phyloP scores from a whole-genome alignment of 2,329 filamentous ascomycete species.

The Diplodia intermedia region DNA sequence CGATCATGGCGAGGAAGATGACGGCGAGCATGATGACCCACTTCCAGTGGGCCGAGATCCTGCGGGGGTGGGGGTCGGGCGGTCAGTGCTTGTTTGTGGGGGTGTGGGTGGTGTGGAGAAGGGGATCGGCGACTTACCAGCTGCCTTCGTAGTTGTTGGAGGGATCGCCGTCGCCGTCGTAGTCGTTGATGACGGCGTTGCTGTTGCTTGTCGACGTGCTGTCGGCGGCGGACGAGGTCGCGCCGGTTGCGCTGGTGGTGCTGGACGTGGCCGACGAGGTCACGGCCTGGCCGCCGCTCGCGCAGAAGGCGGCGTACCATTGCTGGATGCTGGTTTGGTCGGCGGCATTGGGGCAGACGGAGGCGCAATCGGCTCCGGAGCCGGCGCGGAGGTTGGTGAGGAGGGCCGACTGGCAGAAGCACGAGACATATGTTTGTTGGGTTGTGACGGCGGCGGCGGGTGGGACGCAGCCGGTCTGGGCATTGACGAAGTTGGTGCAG shows the following conservation, averaged over 20 bases:
- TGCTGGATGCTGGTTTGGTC: slow-evolving; percentile 66
- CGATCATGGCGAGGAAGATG: slow-evolving; percentile 71
- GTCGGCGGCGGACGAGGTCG: neutral
- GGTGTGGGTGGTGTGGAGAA: neutral
- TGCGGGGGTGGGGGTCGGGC: slow-evolving; percentile 42
- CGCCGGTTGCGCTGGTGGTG: slow-evolving; percentile 36
- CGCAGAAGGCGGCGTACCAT: slow-evolving; percentile 77
- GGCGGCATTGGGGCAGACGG: slow-evolving; percentile 60
- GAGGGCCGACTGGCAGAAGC: slow-evolving; percentile 73
- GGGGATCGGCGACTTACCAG: slow-evolving; percentile 35
- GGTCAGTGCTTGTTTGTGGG: neutral
- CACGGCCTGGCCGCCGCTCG: slow-evolving; percentile 20
- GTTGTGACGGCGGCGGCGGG: slow-evolving; percentile 59
- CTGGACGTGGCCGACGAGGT: slow-evolving; percentile 41
- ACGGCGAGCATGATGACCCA: slow-evolving; percentile 85
- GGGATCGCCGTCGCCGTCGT: slow-evolving; percentile 39
- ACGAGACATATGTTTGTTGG: slow-evolving; percentile 65
- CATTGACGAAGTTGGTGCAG: slow-evolving; percentile 51
- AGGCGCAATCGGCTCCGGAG: slow-evolving; percentile 62
- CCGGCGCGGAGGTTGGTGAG: slow-evolving; percentile 62
- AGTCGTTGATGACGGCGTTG: slow-evolving; percentile 36
- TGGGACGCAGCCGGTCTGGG: slow-evolving; percentile 74
- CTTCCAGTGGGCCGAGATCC: slow-evolving; percentile 73
- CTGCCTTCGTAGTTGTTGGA: slow-evolving; percentile 35
- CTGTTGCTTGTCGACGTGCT: slow-evolving; percentile 35